A percentile compares a stretch with the other conserved stretches of the same genome.
Conservation (phyloP, 192 early-diverging fungal species). For the Coemansia sp. region DNA sequence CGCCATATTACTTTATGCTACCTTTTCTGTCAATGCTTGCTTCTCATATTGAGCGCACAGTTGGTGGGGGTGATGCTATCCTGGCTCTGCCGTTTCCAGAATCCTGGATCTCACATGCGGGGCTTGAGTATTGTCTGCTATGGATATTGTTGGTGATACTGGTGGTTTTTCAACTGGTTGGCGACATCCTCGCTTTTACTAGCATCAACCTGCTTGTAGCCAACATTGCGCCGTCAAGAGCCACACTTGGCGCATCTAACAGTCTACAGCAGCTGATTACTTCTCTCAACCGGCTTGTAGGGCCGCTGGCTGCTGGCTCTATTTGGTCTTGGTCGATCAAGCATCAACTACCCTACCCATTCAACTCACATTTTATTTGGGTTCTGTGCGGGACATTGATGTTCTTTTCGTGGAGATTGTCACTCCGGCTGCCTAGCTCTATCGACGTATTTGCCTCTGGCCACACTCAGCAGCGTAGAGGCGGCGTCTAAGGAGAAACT, state of each 20-base stretch:
- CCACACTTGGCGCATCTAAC: slow-evolving; percentile 40
- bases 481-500: not conserved
- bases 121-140: slow-evolving; percentile 13
- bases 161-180: slow-evolving; percentile 20
- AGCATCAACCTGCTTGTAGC: slow-evolving; percentile 38
- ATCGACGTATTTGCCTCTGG: slow-evolving; percentile 38
- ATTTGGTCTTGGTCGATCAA: slow-evolving; percentile 45
- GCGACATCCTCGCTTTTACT: slow-evolving; percentile 29
- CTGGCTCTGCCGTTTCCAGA: not conserved
- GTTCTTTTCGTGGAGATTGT: slow-evolving; percentile 3
- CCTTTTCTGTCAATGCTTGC: slow-evolving; percentile 13
- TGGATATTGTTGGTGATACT: slow-evolving; percentile 28
- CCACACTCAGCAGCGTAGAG: not conserved
- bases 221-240: slow-evolving; percentile 35
- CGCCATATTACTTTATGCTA: slow-evolving; percentile 12
- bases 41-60: not conserved
- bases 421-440: slow-evolving; percentile 22
- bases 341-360: slow-evolving; percentile 34
- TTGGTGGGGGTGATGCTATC: not conserved
- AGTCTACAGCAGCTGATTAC: slow-evolving; percentile 36
- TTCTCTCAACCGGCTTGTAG: slow-evolving; percentile 20
- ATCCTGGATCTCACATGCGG: not conserved
- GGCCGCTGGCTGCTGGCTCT: slow-evolving; percentile 26
- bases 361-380: slow-evolving; percentile 45
- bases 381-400: slow-evolving; percentile 15